A percentile compares a stretch with the other conserved stretches of the same genome.
Conservation (phyloP, 176 grass and related monocot genomes). For the Hordeum vulgare region DNA sequence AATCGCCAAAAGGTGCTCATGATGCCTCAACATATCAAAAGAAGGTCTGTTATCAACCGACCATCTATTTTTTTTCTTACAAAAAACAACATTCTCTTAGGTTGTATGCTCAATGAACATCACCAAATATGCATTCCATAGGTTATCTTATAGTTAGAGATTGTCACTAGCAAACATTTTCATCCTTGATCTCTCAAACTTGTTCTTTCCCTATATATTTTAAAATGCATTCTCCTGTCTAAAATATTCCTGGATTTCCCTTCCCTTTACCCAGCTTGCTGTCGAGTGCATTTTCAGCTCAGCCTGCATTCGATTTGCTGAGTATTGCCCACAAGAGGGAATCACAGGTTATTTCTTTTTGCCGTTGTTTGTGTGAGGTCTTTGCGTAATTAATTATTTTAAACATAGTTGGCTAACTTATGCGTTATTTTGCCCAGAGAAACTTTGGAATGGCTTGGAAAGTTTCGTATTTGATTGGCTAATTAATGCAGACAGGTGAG, state of each 20-base stretch:
- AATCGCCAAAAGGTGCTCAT: conserved; percentile 90
- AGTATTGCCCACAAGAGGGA: conserved; percentile 92
- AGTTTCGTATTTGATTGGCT: conserved; percentile 97
- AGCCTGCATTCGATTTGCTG: conserved; percentile 91
- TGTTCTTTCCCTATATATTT: background rate
- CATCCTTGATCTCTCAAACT: background rate
- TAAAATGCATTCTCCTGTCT: conserved; percentile 13
- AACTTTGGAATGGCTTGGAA: conserved; percentile 88
- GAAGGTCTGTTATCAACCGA: conserved; percentile 50
- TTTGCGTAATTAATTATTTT: background rate
- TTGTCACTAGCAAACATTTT: background rate
- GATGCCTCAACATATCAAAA: conserved; percentile 96
- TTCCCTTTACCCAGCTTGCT: conserved; percentile 64
- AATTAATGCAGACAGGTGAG: conserved; percentile 98
- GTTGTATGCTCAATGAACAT: conserved; percentile 5
- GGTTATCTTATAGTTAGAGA: background rate
- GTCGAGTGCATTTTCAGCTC: conserved; percentile 99
- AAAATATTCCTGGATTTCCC: background rate
- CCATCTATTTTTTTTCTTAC: conserved; percentile 19
- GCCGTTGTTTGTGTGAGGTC: conserved; percentile 12
- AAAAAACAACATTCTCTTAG: conserved; percentile 8
- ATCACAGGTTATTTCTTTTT: conserved; percentile 59
- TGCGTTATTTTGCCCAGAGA: conserved; percentile 60
- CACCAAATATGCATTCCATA: background rate
- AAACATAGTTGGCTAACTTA: conserved; percentile 15